Base-by-base conservation (phyloP, 2,329 filamentous ascomycete genomes). In the Neopestalotiopsis sp. region DNA sequence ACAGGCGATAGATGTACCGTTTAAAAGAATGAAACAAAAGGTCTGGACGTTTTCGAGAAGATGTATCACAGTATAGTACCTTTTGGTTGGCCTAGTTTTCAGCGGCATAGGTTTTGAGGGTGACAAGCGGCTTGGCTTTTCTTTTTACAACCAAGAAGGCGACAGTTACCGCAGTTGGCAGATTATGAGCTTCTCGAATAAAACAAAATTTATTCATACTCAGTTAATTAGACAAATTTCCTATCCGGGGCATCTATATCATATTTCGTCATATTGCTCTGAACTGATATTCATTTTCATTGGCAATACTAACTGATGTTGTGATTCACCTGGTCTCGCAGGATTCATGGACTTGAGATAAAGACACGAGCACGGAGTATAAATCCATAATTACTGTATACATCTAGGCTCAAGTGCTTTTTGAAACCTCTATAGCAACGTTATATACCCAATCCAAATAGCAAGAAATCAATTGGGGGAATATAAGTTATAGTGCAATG, bases 1-100 rank as follows among this genome's bases (percentile, higher is more conserved):
- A 91, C 76, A 65, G 75, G 45, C 74, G 76, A 68, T 74, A 74
- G 75, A 74, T 52, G 61, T n/a, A 40, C 14, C 10, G 30, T 59
- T 13, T 13, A 14, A 42, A 28, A 28, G 24, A 28, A 28, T 28
- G 13, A 62, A 42, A 34, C 28, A 34, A 62, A 40, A 42, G 14
- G 59, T 62, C 9, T 38, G 32, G 20, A 62, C 20, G 24, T 62
- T 38, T n/a, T 38, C 34, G 6, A 38, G 10, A 38, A 38, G 34
- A 38, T 6, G 5, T 7, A 38, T 10, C 6, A 7, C 10, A 38
- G 1, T 10, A 10, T 38, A 38, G 34, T 38, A 10, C 34, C 34
- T 38, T 38, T 38, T 38, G 34, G 6, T 38, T 38, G 1, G 6
- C 34, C 34, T 5, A 38, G 2, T 38, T n/a, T 52, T 52, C 45